A percentile compares a stretch with the other conserved stretches of the same genome.
These are phyloP conservation scores for Hydrangea macrophylla DNA, from an alignment of 148 eudicot species.

Conservation along the genomic window DNA sequence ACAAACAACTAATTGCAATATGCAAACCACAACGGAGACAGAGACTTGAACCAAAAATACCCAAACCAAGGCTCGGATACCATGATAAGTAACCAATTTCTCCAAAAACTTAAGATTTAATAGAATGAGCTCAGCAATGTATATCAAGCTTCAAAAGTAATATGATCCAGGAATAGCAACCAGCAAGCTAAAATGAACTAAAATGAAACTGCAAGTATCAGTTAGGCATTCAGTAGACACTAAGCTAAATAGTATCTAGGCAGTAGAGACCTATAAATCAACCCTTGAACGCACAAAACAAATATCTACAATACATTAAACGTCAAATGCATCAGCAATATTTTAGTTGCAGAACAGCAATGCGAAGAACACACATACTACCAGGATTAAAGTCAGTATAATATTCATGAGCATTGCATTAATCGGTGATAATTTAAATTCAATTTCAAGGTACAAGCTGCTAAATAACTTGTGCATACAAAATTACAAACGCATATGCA, in stretches of 20 bases:
- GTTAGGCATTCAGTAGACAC: no score
- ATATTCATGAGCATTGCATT: background rate
- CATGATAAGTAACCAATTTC: no score
- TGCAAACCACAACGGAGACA: no score
- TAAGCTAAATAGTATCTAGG: background rate
- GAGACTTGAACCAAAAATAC: no score
- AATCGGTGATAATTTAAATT: background rate
- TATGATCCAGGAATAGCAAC: background rate
- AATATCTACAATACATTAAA: background rate
- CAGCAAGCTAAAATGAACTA: background rate
- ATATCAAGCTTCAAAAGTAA: no score
- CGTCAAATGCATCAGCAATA: background rate
- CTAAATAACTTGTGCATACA: slow-evolving; percentile 2
- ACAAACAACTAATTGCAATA: no score
- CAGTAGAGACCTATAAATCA: background rate
- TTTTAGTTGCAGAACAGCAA: background rate
- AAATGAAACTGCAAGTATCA: no score
- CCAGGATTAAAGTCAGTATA: background rate
- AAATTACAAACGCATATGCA: slow-evolving; percentile 12
- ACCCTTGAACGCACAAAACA: background rate
- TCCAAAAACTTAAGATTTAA: background rate
- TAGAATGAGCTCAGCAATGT: background rate
- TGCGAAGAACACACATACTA: background rate
- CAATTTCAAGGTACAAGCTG: background rate
- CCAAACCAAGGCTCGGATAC: no score